phyloP scores from a whole-genome alignment of 1,284 basidiomycete genomes.

The Pseudozyma thailandica region DNA sequence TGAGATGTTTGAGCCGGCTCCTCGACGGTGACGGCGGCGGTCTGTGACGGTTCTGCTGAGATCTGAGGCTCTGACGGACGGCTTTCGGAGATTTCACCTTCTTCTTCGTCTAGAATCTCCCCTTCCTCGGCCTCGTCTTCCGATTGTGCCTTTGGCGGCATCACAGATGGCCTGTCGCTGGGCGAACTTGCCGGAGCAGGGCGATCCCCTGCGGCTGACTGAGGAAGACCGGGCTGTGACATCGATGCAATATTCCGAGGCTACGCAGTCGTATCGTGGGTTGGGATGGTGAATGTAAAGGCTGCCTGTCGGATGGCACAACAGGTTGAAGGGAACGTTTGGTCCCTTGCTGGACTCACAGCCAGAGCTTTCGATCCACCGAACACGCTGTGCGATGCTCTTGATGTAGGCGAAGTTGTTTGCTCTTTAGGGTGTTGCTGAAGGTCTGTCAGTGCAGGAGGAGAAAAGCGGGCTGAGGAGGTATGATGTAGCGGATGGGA shows the following conservation, averaged over 20 bases:
- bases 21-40: not conserved
- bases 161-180: constrained; percentile 1
- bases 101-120: constrained; percentile 47
- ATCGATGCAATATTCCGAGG: constrained; percentile 9
- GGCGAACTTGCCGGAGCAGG: constrained; percentile 3
- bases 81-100: constrained; percentile 40
- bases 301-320: too few relatives aligned
- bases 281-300: too few relatives aligned
- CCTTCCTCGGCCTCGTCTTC: constrained; percentile 51
- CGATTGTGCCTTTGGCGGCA: constrained; percentile 8
- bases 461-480: not conserved
- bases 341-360: too few relatives aligned
- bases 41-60: constrained; percentile 6
- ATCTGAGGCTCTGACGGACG: constrained; percentile 4
- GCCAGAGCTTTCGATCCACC: too few relatives aligned
- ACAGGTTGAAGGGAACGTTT: too few relatives aligned
- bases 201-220: constrained; percentile 7
- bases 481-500: constrained; percentile 4
- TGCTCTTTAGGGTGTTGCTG: too few relatives aligned
- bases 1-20: constrained; percentile 11
- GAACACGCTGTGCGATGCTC: too few relatives aligned
- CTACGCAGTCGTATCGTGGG: too few relatives aligned
- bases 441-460: too few relatives aligned
- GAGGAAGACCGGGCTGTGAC: constrained; percentile 26
- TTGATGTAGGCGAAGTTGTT: too few relatives aligned